Percentiles rank a stretch among this genome's conserved stretches.
Evolutionary conservation across 2,329 filamentous ascomycete species (phyloP).

Genomic region (Fusarium cyanostomum): DNA sequence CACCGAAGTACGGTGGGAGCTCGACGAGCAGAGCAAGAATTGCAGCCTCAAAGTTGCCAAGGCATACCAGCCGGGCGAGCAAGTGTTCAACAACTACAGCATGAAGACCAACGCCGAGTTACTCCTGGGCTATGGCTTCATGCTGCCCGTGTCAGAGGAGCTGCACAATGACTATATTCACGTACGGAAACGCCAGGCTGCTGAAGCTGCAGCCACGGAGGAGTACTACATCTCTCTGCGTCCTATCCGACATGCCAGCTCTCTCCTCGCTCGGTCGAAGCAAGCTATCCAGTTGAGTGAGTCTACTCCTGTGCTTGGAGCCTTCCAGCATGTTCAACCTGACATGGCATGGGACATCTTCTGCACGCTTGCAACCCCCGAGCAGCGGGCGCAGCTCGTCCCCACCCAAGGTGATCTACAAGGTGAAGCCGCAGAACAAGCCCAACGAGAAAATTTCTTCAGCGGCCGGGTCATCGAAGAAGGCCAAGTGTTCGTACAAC

Average conservation of each 20-base stretch:
- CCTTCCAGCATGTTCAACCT: slow-evolving; percentile 62
- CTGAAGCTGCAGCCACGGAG: slow-evolving; percentile 37
- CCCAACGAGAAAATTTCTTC: slow-evolving; percentile 44
- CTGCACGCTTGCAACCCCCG: slow-evolving; percentile 50
- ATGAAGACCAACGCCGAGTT: slow-evolving; percentile 78
- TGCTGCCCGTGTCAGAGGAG: slow-evolving; percentile 56
- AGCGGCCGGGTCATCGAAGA: slow-evolving; percentile 44
- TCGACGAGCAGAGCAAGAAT: slow-evolving; percentile 49
- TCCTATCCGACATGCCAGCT: slow-evolving; percentile 58
- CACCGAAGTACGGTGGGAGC: slow-evolving; percentile 68
- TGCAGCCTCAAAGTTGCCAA: slow-evolving; percentile 57
- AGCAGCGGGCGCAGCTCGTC: slow-evolving; percentile 43
- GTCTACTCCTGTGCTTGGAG: slow-evolving; percentile 44
- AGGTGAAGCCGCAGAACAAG: slow-evolving; percentile 43
- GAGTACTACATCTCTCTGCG: slow-evolving; percentile 65
- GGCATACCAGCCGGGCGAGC: slow-evolving; percentile 60
- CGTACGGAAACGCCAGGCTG: slow-evolving; percentile 56
- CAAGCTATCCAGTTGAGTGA: slow-evolving; percentile 47
- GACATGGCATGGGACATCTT: slow-evolving; percentile 63
- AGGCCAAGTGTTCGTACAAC: slow-evolving; percentile 44
- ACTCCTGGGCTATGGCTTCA: slow-evolving; percentile 71
- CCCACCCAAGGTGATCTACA: slow-evolving; percentile 27
- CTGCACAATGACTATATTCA: slow-evolving; percentile 70
- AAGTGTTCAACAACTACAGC: slow-evolving; percentile 78
- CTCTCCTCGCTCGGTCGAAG: slow-evolving; percentile 56